A percentile compares a stretch with the other conserved stretches of the same genome.
Conservation (phyloP, 768 basidiomycete species). For the Mycena amicta region DNA sequence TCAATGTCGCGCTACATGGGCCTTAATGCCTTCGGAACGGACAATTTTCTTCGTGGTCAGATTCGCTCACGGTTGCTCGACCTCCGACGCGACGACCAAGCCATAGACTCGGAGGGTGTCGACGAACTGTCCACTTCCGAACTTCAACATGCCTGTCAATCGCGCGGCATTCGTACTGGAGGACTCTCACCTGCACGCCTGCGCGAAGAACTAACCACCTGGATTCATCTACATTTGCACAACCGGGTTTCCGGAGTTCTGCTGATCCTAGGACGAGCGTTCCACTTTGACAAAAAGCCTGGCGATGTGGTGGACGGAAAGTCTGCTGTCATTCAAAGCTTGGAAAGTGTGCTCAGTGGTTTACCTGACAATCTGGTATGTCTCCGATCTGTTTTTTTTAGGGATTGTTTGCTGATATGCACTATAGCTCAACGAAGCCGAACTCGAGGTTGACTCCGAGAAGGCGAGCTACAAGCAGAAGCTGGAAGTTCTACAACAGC, state of each 20-base stretch:
- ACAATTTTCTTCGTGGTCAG: constrained; percentile 94
- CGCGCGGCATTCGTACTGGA: constrained; percentile 87
- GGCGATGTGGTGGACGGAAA: constrained; percentile 83
- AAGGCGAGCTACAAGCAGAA: constrained; percentile 97
- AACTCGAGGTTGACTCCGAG: constrained; percentile 93
- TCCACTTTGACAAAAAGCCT: constrained; percentile 83
- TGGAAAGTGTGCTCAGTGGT: constrained; percentile 90
- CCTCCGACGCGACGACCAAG: constrained; percentile 90
- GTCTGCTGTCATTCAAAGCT: constrained; percentile 72
- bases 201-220: constrained; percentile 86
- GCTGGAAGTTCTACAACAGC: constrained; percentile 95
- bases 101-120: constrained; percentile 87
- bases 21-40: constrained; percentile 97
- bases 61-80: constrained; percentile 82
- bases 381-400: constrained; percentile 1
- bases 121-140: constrained; percentile 90
- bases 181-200: constrained; percentile 87
- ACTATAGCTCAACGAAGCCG: constrained; percentile 89
- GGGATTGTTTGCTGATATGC: constrained; percentile 5
- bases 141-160: constrained; percentile 90
- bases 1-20: constrained; percentile 99
- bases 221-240: constrained; percentile 91
- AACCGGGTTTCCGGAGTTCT: constrained; percentile 92
- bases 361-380: constrained; percentile 88
- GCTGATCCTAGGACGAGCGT: constrained; percentile 91